Percentiles rank a stretch among this genome's conserved stretches.
Conservation (phyloP, 1,284 basidiomycete species). For the Mrakiaceae sp. region DNA sequence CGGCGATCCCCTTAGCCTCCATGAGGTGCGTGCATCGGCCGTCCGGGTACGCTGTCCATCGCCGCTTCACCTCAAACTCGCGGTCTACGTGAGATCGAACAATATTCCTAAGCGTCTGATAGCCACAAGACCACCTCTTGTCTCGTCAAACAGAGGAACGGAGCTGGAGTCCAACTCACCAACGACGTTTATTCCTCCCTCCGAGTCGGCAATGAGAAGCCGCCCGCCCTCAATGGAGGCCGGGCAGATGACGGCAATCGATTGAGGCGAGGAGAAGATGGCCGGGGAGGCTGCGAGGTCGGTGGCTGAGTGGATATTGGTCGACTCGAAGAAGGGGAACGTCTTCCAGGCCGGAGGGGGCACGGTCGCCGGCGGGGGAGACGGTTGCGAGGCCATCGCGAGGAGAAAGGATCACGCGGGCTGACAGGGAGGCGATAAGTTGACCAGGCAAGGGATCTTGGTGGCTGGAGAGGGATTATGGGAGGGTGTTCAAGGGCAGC, state of each 20-base stretch:
- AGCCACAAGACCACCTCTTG: not conserved
- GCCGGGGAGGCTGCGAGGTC: no score
- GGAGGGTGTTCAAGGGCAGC: no score
- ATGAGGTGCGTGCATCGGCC: constrained; percentile 55
- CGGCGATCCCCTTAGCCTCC: constrained; percentile 61
- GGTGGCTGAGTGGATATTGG: no score
- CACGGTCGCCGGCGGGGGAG: no score
- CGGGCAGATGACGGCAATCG: constrained; percentile 50
- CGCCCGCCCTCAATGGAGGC: constrained; percentile 44
- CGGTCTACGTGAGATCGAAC: not conserved
- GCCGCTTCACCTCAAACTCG: not conserved
- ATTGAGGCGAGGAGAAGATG: no score
- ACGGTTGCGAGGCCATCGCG: no score
- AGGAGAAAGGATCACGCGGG: no score
- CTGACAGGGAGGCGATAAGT: no score
- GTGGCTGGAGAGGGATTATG: no score
- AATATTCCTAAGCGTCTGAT: not conserved
- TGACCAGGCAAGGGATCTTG: no score
- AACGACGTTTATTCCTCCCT: constrained; percentile 59
- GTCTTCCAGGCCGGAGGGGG: no score
- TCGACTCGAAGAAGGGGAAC: no score
- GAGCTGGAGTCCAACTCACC: not conserved
- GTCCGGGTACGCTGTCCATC: constrained; percentile 9
- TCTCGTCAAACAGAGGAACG: not conserved
- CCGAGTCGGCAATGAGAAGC: constrained; percentile 63